Conservation (phyloP, 2,329 filamentous ascomycete genomes). For the Aspergillus sp. region DNA sequence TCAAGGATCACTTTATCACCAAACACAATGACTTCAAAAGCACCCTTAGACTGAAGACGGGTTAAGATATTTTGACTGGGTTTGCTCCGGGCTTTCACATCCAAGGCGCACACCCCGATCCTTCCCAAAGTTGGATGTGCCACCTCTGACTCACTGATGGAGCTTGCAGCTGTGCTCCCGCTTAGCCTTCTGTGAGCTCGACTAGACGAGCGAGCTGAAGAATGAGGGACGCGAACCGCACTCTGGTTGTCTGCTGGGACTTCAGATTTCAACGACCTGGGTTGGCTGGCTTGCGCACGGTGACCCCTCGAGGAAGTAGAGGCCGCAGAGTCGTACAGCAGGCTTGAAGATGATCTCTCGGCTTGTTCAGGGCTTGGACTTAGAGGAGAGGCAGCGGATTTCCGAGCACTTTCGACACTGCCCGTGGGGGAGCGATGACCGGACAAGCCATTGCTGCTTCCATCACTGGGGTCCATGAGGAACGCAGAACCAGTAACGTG, state of each 20-base stretch:
- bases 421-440: neutral
- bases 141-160: conserved; percentile 63
- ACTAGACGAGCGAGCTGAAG: conserved; percentile 57
- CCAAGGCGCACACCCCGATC: conserved; percentile 92
- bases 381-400: conserved; percentile 1
- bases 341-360: conserved; percentile 13
- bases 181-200: conserved; percentile 73
- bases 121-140: conserved; percentile 50
- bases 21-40: conserved; percentile 97
- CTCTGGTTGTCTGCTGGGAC: conserved; percentile 28
- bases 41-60: conserved; percentile 79
- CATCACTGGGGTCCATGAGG: neutral
- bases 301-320: conserved; percentile 13
- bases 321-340: conserved; percentile 16
- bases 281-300: conserved; percentile 11
- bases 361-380: conserved; percentile 9
- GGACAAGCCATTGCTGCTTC: neutral
- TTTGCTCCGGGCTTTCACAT: conserved; percentile 94
- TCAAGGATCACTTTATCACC: conserved; percentile 98
- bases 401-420: conserved; percentile 6
- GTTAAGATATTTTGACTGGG: conserved; percentile 96
- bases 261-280: conserved; percentile 19
- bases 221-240: conserved; percentile 32
- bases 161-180: conserved; percentile 77
- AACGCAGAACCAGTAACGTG: neutral